Base-by-base conservation (phyloP, 2,329 filamentous ascomycete genomes). In the Neonectria ditissima region DNA sequence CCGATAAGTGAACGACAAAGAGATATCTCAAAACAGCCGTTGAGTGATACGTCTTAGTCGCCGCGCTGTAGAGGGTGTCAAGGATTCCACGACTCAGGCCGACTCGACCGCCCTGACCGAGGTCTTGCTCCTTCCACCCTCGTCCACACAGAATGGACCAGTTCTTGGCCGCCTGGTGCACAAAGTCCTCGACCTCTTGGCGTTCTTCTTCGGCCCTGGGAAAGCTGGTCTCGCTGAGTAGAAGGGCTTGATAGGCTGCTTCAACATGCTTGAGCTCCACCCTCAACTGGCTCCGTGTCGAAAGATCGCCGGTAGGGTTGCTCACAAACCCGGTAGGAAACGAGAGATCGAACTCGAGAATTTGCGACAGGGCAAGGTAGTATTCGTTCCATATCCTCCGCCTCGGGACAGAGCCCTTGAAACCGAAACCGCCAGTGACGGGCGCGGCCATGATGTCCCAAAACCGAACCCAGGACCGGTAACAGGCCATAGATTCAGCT, bases 11-110 rank as follows among this genome's bases (percentile, higher is more conserved):
- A 2, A 97, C 91, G 11, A 89, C 91, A 75, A 98, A 98, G 0
- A 99, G 84, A 72, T 94, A 88, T 62, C 95, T 87, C 30, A 99
- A 82, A 65, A 98, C 92, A 10, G 93, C 83, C 1, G 95, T 97
- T 1, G 96, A 99, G 79, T 99, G 96, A 74, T 96, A 99, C 0
- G 94, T 97, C 78, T 96, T 97, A 10, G 92, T 93, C 8, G 95
- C 93, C 22, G 94, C 93, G 41, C 91, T 91, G 78, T 98, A 99
- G 7, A 99, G 84, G 28, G 94, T 92, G 77, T 96, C 94, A 43
- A 99, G 86, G 32, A 97, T 89, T 54, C 89, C 89, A 57, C 91
- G 89, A 66, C 92, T 92, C 18, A 95, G 82, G 22, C 86, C 88
- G 73, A 91, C 89, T 71, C 93, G 92, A 9, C 94, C 94, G 6